These are phyloP conservation scores for Colletotrichum costaricense DNA, from an alignment of 2,329 filamentous ascomycete species.

Conservation along the genomic window DNA sequence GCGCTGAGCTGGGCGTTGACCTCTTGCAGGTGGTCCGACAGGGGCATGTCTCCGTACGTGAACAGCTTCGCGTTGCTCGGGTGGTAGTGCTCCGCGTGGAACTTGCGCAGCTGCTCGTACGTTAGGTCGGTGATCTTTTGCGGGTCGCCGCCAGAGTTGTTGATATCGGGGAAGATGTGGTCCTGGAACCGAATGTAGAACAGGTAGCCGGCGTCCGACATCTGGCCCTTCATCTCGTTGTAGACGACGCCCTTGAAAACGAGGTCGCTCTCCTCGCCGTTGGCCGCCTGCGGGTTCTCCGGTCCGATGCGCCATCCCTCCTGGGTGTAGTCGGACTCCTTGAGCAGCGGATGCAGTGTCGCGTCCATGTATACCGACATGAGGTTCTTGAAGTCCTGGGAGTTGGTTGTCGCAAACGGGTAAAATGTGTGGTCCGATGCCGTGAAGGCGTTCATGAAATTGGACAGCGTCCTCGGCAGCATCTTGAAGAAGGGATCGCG, in stretches of 20 bases:
- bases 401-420: constrained; percentile 96
- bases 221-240: constrained; percentile 99
- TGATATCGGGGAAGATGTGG: constrained; percentile 90
- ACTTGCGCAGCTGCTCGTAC: constrained; percentile 87
- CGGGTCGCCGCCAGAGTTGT: constrained; percentile 97
- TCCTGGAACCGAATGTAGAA: constrained; percentile 97
- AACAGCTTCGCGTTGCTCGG: constrained; percentile 97
- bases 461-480: constrained; percentile 96
- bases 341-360: constrained; percentile 88
- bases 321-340: constrained; percentile 92
- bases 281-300: constrained; percentile 78
- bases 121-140: constrained; percentile 96
- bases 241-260: constrained; percentile 99
- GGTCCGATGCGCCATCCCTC: constrained; percentile 97
- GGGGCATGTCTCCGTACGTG: constrained; percentile 93
- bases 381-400: constrained; percentile 94
- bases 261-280: constrained; percentile 71
- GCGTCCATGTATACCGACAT: constrained; percentile 97
- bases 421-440: constrained; percentile 97
- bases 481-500: constrained; percentile 99
- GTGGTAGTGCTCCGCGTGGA: constrained; percentile 94
- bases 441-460: constrained; percentile 99
- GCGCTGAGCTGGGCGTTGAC: constrained; percentile 78
- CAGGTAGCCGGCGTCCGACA: constrained; percentile 96
- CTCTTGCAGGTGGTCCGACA: constrained; percentile 83